These are phyloP conservation scores for Cucumis hystrix DNA, from an alignment of 306 rosid species.

Conservation along the genomic window DNA sequence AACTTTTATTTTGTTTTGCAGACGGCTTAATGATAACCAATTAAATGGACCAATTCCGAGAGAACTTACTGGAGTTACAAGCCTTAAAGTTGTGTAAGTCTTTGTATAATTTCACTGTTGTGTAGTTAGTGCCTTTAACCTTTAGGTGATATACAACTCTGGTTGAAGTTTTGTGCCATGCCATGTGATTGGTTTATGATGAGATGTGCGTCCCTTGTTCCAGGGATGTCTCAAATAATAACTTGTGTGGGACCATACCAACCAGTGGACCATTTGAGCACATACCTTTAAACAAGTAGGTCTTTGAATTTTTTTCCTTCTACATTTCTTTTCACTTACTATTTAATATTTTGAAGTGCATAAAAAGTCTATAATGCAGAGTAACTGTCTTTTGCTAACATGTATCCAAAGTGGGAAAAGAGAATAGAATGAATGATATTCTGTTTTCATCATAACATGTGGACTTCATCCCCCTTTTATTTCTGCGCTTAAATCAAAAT, in stretches of 20 bases:
- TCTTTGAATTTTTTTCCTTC: not conserved
- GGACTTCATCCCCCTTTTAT: not conserved
- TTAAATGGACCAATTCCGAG: constrained; percentile 75
- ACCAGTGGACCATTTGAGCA: constrained; percentile 84
- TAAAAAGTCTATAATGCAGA: not conserved
- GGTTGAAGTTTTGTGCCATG: not conserved
- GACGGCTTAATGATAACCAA: constrained; percentile 75
- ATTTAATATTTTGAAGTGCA: not conserved
- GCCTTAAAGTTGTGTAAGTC: constrained; percentile 96
- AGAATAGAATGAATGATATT: not conserved
- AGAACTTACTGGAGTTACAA: constrained; percentile 51
- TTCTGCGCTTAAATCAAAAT: not conserved
- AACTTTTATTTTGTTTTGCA: constrained; percentile 19
- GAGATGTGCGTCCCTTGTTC: not conserved
- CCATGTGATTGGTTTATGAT: not conserved
- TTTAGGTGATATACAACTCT: not conserved
- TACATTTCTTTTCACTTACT: not conserved
- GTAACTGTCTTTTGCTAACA: not conserved
- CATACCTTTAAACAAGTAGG: constrained; percentile 76
- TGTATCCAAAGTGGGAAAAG: not conserved
- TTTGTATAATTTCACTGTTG: not conserved
- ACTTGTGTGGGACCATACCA: constrained; percentile 89
- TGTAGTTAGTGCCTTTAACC: not conserved
- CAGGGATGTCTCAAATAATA: constrained; percentile 88
- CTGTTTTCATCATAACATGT: not conserved